Evolutionary conservation across 192 early-diverging fungal genomes (phyloP).

Genomic region (Mortierella antarctica): DNA sequence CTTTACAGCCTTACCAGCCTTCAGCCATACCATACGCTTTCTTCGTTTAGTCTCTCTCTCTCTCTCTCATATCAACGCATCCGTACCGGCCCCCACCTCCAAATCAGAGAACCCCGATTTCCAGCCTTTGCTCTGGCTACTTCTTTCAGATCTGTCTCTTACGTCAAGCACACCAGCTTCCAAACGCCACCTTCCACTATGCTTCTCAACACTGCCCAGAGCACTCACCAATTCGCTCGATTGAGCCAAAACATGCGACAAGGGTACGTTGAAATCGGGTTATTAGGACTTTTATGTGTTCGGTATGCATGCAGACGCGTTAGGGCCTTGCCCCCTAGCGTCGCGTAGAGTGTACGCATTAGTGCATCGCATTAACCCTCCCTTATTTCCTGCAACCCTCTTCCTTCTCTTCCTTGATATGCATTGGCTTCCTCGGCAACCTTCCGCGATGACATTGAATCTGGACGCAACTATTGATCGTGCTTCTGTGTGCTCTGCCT

Average conservation of each 20-base stretch:
- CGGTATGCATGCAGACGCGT: neutral
- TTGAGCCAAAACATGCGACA: slow-evolving; percentile 27
- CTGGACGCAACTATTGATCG: too few relatives aligned
- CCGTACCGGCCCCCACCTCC: too few relatives aligned
- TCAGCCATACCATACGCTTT: neutral
- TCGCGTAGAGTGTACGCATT: neutral
- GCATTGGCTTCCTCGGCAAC: neutral
- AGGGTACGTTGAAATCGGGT: slow-evolving; percentile 34
- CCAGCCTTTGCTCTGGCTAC: neutral
- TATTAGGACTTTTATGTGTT: neutral
- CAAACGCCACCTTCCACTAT: slow-evolving; percentile 8
- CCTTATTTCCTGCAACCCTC: neutral
- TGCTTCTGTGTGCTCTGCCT: neutral
- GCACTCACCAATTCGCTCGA: slow-evolving; percentile 17
- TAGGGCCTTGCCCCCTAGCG: neutral
- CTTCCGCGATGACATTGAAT: neutral
- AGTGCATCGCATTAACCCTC: slow-evolving; percentile 8
- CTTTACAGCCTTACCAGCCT: neutral
- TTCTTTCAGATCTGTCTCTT: neutral
- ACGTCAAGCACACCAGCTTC: neutral
- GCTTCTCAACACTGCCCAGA: slow-evolving; percentile 42
- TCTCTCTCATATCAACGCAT: neutral
- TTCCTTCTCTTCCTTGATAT: neutral
- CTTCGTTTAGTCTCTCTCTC: neutral
- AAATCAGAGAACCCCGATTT: neutral